A percentile compares a stretch with the other conserved stretches of the same genome.
Conservation (phyloP, 805 yeast genomes). For the Kazachstania martiniae region DNA sequence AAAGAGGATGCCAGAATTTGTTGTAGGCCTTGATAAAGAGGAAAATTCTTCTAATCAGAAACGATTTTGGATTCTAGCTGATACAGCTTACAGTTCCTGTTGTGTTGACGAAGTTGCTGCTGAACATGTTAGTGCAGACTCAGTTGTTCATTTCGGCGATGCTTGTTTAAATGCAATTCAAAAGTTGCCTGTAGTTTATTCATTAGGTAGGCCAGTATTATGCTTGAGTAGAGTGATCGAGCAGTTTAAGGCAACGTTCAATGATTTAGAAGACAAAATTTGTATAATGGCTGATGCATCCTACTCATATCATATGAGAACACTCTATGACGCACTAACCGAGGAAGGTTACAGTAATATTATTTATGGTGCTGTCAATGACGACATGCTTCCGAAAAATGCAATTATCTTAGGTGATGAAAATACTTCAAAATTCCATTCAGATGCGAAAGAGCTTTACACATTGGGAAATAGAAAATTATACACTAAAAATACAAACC, state of each 20-base stretch:
- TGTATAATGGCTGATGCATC: conserved; percentile 71
- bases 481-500: conserved; percentile 18
- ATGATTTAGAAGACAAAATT: conserved; percentile 34
- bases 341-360: conserved; percentile 26
- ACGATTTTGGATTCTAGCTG: conserved; percentile 77
- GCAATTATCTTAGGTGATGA: conserved; percentile 33
- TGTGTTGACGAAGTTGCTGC: conserved; percentile 97
- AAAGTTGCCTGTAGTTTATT: conserved; percentile 63
- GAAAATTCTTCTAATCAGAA: conserved; percentile 12
- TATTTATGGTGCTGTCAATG: conserved; percentile 33
- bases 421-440: background rate
- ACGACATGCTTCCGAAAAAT: conserved; percentile 17
- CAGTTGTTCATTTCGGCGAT: conserved; percentile 88
- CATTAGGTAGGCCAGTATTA: conserved; percentile 59
- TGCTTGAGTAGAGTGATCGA: conserved; percentile 32
- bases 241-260: conserved; percentile 34
- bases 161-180: conserved; percentile 80
- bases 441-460: conserved; percentile 21
- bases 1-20: conserved; percentile 19
- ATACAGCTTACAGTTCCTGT: conserved; percentile 90
- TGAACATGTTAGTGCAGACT: conserved; percentile 76
- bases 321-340: conserved; percentile 30
- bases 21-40: too few species aligned
- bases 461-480: conserved; percentile 24
- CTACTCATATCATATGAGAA: conserved; percentile 36